Evolutionary conservation across 2,329 filamentous ascomycete species (phyloP), one percentile per base, ranked within the genome.

Genomic region (Talaromyces islandicus): DNA sequence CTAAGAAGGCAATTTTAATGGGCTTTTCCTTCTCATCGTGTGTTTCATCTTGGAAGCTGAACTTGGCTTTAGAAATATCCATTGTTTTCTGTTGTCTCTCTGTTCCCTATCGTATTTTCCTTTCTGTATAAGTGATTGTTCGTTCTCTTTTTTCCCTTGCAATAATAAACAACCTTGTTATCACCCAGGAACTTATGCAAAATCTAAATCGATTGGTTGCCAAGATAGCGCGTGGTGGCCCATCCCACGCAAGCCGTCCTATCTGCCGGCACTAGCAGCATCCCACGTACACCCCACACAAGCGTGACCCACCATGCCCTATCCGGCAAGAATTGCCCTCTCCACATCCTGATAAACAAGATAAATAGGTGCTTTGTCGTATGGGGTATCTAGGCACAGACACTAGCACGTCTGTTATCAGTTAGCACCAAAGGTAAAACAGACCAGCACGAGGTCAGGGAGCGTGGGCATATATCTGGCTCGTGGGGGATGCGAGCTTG

Each of bases 1-100:
- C 63, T 7, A 64, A n/a, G 43, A 64, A 64, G 19, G 63, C 63
- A 14, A 64, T 62, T 38, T 63, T 64, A 25, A 64, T 56, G 9
- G 63, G 62, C 9, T 51, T 14, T 32, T 58, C 57, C n/a, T 55
- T 59, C 2, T 35, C 53, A 54, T 57, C 58, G 41, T 53, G 21
- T 38, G 30, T 32, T 29, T 60, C 59, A 27, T 60, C 60, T 59
- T 62, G n/a, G 51, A 64, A 64, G 25, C 30, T 60, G 54, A 63
- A 63, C 51, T 58, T 60, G 7, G 62, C 43, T 55, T 64, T 58
- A 12, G 56, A 60, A 25, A 64, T 63, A 32, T 64, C 63, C 63
- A 64, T 64, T 51, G 6, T 52, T 52, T n/a, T n/a, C 21, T 56
- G 32, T 35, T 56, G 19, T 46, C 35, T 35, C 35, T 21, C 10